A percentile compares a stretch with the other conserved stretches of the same genome.
phyloP scores from a whole-genome alignment of 208 protist species.

The Tritrichomonas foetus region DNA sequence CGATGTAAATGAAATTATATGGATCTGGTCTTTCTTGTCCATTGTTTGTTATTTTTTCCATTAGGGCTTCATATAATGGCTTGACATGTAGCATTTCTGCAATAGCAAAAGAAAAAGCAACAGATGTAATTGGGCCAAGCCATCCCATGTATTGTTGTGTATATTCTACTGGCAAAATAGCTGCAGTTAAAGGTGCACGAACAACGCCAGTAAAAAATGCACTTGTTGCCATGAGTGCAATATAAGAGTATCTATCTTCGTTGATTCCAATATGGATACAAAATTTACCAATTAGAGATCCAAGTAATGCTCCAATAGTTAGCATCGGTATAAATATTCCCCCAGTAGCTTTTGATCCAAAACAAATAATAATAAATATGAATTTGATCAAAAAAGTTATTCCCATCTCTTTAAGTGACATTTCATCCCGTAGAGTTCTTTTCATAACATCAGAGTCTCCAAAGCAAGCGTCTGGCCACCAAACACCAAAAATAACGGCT shows the following conservation, averaged over 20 bases:
- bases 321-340: slow-evolving; percentile 18
- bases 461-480: not conserved
- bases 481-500: not conserved
- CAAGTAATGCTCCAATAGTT: not conserved
- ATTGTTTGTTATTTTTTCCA: not conserved
- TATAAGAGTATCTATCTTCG: not conserved
- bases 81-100: not conserved
- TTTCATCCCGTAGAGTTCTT: not conserved
- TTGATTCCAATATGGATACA: not conserved
- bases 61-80: not conserved
- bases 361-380: not conserved
- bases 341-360: not conserved
- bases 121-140: not conserved
- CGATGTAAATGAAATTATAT: not conserved
- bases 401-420: not conserved
- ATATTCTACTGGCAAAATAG: not conserved
- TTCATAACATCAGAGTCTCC: not conserved
- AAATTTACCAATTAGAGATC: not conserved
- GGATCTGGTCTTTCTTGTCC: not conserved
- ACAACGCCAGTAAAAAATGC: not conserved
- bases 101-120: not conserved
- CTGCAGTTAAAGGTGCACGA: not conserved
- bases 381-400: not conserved
- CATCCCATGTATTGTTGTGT: not conserved
- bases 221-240: not conserved